Conservation (phyloP, 345 rosid species). For the Salix suchowensis region DNA sequence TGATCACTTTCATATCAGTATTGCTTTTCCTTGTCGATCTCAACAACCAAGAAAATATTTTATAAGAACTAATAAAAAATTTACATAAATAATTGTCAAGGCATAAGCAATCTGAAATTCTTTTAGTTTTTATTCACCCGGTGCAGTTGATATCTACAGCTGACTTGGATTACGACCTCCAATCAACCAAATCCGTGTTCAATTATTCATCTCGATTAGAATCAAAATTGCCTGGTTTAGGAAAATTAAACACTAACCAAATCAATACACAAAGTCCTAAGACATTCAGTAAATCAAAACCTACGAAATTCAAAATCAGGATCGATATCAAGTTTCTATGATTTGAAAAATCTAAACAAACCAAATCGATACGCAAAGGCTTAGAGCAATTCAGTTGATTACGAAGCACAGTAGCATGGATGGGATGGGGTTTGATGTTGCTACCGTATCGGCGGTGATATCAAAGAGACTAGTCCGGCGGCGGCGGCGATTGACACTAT, state of each 20-base stretch:
- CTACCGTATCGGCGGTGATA: conserved; percentile 80
- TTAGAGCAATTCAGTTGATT: background rate
- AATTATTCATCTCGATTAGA: background rate
- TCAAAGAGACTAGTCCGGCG: conserved; percentile 90
- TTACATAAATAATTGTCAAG: background rate
- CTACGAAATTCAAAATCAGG: background rate
- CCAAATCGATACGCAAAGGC: background rate
- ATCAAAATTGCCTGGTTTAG: background rate
- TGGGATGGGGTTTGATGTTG: background rate
- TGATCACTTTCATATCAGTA: background rate
- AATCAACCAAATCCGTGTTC: background rate
- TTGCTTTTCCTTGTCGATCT: background rate
- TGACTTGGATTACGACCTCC: background rate
- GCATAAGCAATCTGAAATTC: background rate
- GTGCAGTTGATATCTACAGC: background rate
- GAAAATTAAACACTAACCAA: background rate
- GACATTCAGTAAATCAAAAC: background rate
- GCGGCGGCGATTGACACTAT: conserved; percentile 81
- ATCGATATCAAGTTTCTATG: background rate
- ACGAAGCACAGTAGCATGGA: background rate
- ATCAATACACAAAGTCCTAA: background rate
- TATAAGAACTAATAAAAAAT: background rate
- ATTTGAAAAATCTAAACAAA: background rate
- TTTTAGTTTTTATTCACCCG: background rate
- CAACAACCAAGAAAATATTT: background rate